phyloP scores from a whole-genome alignment of 1,284 basidiomycete species.

The Blastosporella zonata region DNA sequence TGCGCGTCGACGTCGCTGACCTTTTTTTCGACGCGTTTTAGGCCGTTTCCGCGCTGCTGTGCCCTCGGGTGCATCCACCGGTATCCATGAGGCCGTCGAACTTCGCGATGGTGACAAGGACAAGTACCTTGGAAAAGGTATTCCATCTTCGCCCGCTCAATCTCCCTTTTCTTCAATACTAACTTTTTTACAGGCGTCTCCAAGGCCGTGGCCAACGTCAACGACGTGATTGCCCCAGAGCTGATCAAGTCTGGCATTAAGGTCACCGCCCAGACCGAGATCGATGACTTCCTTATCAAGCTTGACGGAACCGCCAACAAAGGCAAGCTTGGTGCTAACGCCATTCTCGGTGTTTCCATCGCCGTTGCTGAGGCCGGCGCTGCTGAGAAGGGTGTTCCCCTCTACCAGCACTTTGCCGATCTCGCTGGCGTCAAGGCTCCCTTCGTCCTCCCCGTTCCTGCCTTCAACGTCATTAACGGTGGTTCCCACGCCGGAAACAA shows the following conservation, averaged over 20 bases:
- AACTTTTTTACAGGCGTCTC: constrained; percentile 62
- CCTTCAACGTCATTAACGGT: constrained; percentile 99
- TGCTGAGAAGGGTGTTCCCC: constrained; percentile 89
- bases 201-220: constrained; percentile 96
- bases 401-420: constrained; percentile 96
- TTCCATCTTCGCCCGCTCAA: constrained; percentile 21
- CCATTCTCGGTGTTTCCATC: constrained; percentile 98
- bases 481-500: constrained; percentile 99
- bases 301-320: constrained; percentile 98
- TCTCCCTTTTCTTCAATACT: constrained; percentile 12
- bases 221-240: constrained; percentile 86
- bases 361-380: constrained; percentile 94
- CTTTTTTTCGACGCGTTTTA: constrained; percentile 30
- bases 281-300: constrained; percentile 99
- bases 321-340: constrained; percentile 99
- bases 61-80: constrained; percentile 97
- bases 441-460: constrained; percentile 87
- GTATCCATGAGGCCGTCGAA: constrained; percentile 98
- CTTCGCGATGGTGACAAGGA: constrained; percentile 96
- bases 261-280: constrained; percentile 92
- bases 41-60: constrained; percentile 95
- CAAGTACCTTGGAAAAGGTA: constrained; percentile 95
- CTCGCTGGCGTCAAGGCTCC: constrained; percentile 94
- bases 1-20: constrained; percentile 19
- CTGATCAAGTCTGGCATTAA: constrained; percentile 85